Evolutionary conservation across 169 alveolate species (phyloP), one percentile per base, ranked within the genome.

Genomic region (Hepatocystis sp.): DNA sequence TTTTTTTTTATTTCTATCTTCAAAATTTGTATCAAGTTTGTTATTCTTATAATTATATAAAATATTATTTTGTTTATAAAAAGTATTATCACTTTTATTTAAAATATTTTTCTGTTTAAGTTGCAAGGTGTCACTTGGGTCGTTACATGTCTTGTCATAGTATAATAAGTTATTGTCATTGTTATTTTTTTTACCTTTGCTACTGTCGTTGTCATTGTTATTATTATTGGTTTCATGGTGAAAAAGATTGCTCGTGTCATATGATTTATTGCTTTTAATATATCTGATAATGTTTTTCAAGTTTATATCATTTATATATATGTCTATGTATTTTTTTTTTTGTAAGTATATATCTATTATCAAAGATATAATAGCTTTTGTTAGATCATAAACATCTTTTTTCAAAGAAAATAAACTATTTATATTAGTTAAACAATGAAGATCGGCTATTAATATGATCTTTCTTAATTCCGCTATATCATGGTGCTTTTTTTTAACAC

Each of bases 391-490:
- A 21, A 71, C 86, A 23, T 71, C 58, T 56, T 56, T 27, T 21
- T 49, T 71, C 34, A 71, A 44, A 0, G 76, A 56, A 63, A 34
- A 61, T 19, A 71, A 46, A 13, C 58, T 71, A 47, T 46, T 61
- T 42, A 71, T 15, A 2, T 61, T 44, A 40, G 86, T 71, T 28
- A 71, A 25, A 21, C 76, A 56, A 25, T 71, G 86, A 15, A 71
- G 67, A 21, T 71, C 86, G 7, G 86, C 86, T 13, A 71, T 71
- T 42, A 71, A 25, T 56, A 71, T 71, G 13, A 71, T 58, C 58
- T 71, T 71, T 15, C 58, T 44, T 28, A 71, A 25, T 21, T 40
- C 56, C 39, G 56, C 52, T 17, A 30, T 25, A 17, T 58, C 25
- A 13, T 30, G 49, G n/a, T 60, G 40, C 5, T 40, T 55, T 2